These are phyloP conservation scores for Hypoxylon trugodes DNA, from an alignment of 495 filamentous ascomycete species.

Conservation along the genomic window DNA sequence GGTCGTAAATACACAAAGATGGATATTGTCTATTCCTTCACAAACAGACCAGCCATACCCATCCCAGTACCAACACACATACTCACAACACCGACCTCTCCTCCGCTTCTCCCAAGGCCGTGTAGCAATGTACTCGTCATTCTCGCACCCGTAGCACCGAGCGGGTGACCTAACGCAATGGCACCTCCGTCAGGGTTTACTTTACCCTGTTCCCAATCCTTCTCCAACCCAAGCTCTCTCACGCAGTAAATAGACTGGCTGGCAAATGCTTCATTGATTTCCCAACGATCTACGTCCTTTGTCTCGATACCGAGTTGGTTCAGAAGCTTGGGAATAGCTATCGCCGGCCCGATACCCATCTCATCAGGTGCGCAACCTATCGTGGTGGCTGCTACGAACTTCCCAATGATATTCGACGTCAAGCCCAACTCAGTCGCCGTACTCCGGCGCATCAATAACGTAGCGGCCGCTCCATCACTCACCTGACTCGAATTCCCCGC, in stretches of 20 bases:
- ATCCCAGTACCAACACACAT: conserved; percentile 96
- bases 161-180: conserved; percentile 90
- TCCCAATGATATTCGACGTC: conserved; percentile 71
- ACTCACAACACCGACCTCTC: conserved; percentile 76
- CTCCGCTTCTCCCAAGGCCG: conserved; percentile 63
- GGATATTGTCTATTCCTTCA: conserved; percentile 70
- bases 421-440: conserved; percentile 81
- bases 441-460: conserved; percentile 82
- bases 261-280: conserved; percentile 96
- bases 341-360: conserved; percentile 89
- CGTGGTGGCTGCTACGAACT: conserved; percentile 77
- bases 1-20: conserved; percentile 6
- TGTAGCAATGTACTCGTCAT: conserved; percentile 80
- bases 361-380: conserved; percentile 85
- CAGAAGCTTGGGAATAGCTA: conserved; percentile 85
- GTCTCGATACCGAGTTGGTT: conserved; percentile 67
- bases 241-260: conserved; percentile 86
- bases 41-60: conserved; percentile 88
- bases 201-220: conserved; percentile 64
- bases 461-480: conserved; percentile 85
- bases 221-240: conserved; percentile 73
- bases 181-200: conserved; percentile 94
- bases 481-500: conserved; percentile 90
- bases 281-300: conserved; percentile 85
- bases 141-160: conserved; percentile 89